Conservation (phyloP, 306 rosid genomes). For the Hippophae rhamnoides region DNA sequence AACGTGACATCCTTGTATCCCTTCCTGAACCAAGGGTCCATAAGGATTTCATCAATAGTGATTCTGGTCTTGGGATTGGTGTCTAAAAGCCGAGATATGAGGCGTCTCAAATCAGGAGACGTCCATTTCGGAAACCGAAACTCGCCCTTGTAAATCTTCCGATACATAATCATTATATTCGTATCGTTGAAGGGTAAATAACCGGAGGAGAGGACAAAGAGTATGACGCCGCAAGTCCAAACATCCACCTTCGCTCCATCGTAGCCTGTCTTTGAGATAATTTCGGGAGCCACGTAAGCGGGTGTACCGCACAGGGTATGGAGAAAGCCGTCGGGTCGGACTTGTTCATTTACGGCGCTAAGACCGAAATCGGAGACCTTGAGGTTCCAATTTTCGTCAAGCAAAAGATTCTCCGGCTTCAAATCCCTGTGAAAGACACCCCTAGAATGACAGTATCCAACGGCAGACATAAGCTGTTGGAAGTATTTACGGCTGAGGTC, state of each 20-base stretch:
- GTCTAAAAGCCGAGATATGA: constrained; percentile 52
- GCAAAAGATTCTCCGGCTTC: constrained; percentile 69
- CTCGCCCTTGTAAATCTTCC: constrained; percentile 68
- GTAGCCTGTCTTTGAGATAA: constrained; percentile 61
- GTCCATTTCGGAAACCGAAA: constrained; percentile 57
- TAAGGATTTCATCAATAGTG: constrained; percentile 40
- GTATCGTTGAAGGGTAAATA: constrained; percentile 70
- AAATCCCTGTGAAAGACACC: constrained; percentile 83
- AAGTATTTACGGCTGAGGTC: constrained; percentile 50
- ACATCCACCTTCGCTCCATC: constrained; percentile 67
- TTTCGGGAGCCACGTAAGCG: constrained; percentile 81
- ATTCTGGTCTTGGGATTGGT: constrained; percentile 53
- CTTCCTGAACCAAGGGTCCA: constrained; percentile 55
- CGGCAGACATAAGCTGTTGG: constrained; percentile 68
- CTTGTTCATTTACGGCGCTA: constrained; percentile 43
- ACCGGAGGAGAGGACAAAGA: constrained; percentile 41
- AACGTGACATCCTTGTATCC: constrained; percentile 28
- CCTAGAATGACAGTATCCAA: constrained; percentile 53
- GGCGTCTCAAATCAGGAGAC: constrained; percentile 23
- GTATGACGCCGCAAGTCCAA: constrained; percentile 77
- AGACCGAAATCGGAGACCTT: constrained; percentile 76
- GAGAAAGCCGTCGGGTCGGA: constrained; percentile 55
- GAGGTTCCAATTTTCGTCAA: constrained; percentile 52
- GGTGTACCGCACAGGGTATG: constrained; percentile 87
- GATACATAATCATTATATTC: constrained; percentile 38